Percentiles rank a stretch among this genome's conserved stretches.
Evolutionary conservation across 805 yeast species (phyloP).

Genomic region (Candida ficus): DNA sequence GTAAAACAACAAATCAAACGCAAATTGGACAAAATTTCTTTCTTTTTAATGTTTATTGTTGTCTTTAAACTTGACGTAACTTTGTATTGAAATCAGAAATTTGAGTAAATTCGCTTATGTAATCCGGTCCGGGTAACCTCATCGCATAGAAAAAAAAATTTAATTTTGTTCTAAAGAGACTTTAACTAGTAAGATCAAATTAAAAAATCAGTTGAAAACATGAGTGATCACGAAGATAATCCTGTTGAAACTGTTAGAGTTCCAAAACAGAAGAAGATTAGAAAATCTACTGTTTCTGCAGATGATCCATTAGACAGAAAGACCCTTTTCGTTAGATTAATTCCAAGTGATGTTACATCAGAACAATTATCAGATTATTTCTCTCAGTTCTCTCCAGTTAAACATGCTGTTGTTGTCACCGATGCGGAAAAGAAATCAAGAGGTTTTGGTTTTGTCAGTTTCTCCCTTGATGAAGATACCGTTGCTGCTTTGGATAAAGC

Average conservation of each 20-base stretch:
- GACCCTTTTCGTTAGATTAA: constrained; percentile 80
- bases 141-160: constrained; percentile 10
- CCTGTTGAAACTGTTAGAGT: background rate
- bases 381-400: constrained; percentile 90
- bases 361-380: constrained; percentile 81
- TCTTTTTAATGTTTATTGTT: no score
- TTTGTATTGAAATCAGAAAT: no score
- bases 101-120: no score
- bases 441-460: constrained; percentile 95
- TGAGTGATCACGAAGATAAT: background rate
- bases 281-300: background rate
- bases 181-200: no score
- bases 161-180: background rate
- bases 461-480: constrained; percentile 81
- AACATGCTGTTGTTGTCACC: constrained; percentile 87
- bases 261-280: constrained; percentile 3
- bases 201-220: no score
- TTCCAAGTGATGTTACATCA: constrained; percentile 76
- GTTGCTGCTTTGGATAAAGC: constrained; percentile 64
- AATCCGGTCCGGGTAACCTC: constrained; percentile 13
- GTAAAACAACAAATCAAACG: no score
- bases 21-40: no score
- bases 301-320: constrained; percentile 33
- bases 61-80: no score
- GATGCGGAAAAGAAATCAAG: constrained; percentile 73